These are phyloP conservation scores for Sporothrix humicola DNA, from an alignment of 2,329 filamentous ascomycete species.

Conservation along the genomic window DNA sequence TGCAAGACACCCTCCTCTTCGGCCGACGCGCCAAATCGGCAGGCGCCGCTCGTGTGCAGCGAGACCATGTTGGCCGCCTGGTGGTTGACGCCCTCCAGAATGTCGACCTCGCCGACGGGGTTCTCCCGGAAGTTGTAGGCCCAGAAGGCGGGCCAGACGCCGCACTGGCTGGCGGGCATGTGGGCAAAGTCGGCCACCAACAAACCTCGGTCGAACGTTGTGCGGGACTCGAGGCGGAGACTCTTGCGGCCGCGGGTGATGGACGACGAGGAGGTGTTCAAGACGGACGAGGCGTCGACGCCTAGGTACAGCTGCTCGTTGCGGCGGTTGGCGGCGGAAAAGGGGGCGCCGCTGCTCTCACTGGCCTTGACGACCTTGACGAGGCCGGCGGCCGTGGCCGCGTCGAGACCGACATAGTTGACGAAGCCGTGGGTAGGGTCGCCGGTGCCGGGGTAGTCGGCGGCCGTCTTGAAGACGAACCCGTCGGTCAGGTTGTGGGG, in stretches of 20 bases:
- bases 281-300: neutral
- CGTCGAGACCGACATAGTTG: constrained; percentile 47
- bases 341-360: neutral
- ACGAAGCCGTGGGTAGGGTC: constrained; percentile 40
- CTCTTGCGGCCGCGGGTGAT: constrained; percentile 48
- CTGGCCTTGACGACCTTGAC: neutral
- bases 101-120: constrained; percentile 58
- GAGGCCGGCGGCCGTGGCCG: neutral
- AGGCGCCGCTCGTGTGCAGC: constrained; percentile 49
- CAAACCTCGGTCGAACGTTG: constrained; percentile 54
- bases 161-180: constrained; percentile 55
- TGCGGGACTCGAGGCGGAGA: constrained; percentile 54
- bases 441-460: constrained; percentile 29
- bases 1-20: neutral
- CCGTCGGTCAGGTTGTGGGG: constrained; percentile 22
- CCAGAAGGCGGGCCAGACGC: constrained; percentile 57
- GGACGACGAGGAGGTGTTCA: neutral
- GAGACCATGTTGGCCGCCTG: constrained; percentile 54
- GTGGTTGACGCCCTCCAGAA: constrained; percentile 59
- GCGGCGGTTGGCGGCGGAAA: neutral
- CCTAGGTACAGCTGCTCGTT: constrained; percentile 6
- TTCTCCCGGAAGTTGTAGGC: constrained; percentile 51
- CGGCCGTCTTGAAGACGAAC: constrained; percentile 6
- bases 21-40: neutral
- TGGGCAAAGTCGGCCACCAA: constrained; percentile 56